Percentiles rank a stretch among this genome's conserved stretches.
Evolutionary conservation across 257 asterid genomes (phyloP).

Genomic region (Petrea volubilis): DNA sequence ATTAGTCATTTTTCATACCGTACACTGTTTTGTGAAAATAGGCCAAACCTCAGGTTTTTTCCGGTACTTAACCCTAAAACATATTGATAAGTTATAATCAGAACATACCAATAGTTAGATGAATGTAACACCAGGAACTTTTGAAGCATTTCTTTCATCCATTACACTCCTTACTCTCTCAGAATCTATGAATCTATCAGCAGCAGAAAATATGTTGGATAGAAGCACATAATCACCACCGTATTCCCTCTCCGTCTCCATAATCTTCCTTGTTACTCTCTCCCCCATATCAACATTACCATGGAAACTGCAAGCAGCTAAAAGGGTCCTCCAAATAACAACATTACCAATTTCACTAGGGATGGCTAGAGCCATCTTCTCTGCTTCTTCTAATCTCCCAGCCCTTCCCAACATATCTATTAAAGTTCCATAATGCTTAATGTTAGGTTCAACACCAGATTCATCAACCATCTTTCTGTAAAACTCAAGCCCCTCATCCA

Average conservation of each 20-base stretch:
- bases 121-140: constrained; percentile 54
- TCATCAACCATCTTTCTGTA: too few relatives aligned
- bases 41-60: too few relatives aligned
- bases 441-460: too few relatives aligned
- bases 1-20: too few relatives aligned
- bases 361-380: constrained; percentile 49
- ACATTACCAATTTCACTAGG: constrained; percentile 46
- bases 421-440: too few relatives aligned
- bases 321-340: constrained; percentile 74
- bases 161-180: constrained; percentile 55
- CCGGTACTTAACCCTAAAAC: too few relatives aligned
- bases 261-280: constrained; percentile 52
- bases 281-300: constrained; percentile 69
- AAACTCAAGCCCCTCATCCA: too few relatives aligned
- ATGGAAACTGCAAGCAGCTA: constrained; percentile 75
- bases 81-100: too few relatives aligned
- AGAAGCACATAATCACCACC: constrained; percentile 81
- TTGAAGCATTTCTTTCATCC: constrained; percentile 50
- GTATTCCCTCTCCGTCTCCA: constrained; percentile 61
- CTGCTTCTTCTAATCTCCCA: too few relatives aligned
- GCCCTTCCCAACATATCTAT: too few relatives aligned
- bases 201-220: constrained; percentile 62
- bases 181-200: constrained; percentile 66
- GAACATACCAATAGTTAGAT: too few relatives aligned
- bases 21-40: too few relatives aligned